Evolutionary conservation across 495 filamentous ascomycete genomes (phyloP).

Genomic region (Darksidea phi): DNA sequence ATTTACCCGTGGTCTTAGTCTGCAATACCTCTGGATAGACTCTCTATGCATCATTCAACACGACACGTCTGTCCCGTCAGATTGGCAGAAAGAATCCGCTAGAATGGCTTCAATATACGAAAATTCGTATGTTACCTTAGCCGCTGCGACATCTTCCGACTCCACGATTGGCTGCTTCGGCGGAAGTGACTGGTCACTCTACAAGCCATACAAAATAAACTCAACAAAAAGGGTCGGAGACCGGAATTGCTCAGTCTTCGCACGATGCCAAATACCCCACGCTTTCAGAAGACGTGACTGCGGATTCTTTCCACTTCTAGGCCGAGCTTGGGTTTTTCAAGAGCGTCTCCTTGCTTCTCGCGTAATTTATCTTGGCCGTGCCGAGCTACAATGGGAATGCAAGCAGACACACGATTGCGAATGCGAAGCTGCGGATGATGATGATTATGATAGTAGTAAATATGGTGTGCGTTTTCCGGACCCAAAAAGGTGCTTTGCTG

Average conservation of each 20-base stretch:
- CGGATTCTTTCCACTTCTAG: neutral
- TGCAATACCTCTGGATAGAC: conserved; percentile 2
- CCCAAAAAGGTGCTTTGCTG: too few species aligned
- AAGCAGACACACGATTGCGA: neutral
- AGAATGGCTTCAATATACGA: neutral
- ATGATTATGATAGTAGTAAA: neutral
- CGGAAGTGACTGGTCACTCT: too few species aligned
- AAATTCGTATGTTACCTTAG: neutral
- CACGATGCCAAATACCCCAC: neutral
- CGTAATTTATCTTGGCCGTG: neutral
- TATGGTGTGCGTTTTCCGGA: too few species aligned
- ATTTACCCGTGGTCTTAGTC: neutral
- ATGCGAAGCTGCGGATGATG: neutral
- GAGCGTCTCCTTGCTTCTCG: conserved; percentile 4
- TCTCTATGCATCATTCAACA: conserved; percentile 1
- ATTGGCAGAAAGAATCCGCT: neutral
- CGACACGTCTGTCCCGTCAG: neutral
- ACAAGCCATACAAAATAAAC: neutral
- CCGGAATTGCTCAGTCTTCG: neutral
- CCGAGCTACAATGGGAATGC: conserved; percentile 8
- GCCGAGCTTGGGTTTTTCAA: conserved; percentile 2
- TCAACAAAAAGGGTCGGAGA: too few species aligned
- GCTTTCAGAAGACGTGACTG: neutral
- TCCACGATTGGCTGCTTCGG: neutral
- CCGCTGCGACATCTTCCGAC: neutral